Evolutionary conservation across 129 eudicot species (phyloP), one percentile per base, ranked within the genome.

Genomic region (Escallonia rubra): DNA sequence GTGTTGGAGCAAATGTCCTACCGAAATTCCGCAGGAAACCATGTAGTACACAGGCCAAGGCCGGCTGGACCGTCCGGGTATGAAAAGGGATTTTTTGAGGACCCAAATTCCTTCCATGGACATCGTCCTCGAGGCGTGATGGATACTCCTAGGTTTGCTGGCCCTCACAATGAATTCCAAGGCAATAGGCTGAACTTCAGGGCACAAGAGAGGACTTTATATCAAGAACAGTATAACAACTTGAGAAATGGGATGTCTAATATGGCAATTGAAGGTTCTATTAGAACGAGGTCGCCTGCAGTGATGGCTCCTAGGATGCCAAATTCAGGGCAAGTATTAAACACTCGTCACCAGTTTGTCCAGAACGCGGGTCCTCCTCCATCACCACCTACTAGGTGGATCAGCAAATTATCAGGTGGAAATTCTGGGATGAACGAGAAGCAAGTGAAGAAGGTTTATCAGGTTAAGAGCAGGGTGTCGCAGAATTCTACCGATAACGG

Each of bases 21-120:
- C 68, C 64, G 72, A 61, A 78, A 79, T 77, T 52, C 12, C 63
- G 80, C 81, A 48, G 72, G 65, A 59, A 84, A 78, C 67, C 74
- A 82, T 57, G 47, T 70, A 41, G 64, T 67, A 16, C 78, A 84
- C 49, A 86, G 86, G 77, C 86, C 81, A 68, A 80, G 88, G 80
- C 85, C 91, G 34, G 83, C 89, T 56, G 95, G 95, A 65, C 90
- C 96, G 7, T 68, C 83, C 6, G 87, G 87, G 57, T 73, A 85
- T 55, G 89, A 73, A 63, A 68, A 78, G 74, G 80, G 82, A 3
- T 67, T 63, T 54, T 73, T 69, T 16, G 84, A 92, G 44, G 87
- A 86, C 57, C 65, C 70, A 45, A 62, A 63, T 74, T 68, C 46
- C 65, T 39, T 61, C 8, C 5, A 79, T 62, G 82, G 77, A 57